These are phyloP conservation scores for Colletotrichum sp. DNA, from an alignment of 2,329 filamentous ascomycete genomes.

Conservation along the genomic window DNA sequence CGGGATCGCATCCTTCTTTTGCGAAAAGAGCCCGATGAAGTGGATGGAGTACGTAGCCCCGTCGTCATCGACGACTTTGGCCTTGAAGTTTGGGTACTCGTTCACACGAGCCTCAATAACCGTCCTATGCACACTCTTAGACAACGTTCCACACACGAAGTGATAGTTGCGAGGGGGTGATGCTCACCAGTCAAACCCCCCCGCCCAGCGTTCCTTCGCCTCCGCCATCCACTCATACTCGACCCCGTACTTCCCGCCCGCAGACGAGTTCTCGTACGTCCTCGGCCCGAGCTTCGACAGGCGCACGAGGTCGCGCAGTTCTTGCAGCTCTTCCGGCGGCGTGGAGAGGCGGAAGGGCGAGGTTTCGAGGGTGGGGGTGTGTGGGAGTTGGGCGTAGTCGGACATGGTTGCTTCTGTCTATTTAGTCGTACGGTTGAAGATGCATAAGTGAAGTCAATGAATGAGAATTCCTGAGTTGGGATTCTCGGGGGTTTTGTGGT, in stretches of 20 bases:
- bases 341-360: neutral
- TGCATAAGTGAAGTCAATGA: too few species aligned
- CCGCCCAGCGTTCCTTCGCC: neutral
- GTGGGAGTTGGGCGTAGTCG: too few species aligned
- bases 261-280: neutral
- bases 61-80: neutral
- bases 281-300: neutral
- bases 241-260: neutral
- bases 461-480: neutral
- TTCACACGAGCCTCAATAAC: neutral
- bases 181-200: neutral
- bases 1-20: neutral
- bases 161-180: too few species aligned
- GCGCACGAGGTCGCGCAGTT: neutral
- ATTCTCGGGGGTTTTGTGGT: fast-evolving
- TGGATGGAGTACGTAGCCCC: neutral
- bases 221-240: neutral
- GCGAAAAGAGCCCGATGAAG: neutral
- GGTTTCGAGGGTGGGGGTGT: neutral
- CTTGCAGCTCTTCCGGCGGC: neutral
- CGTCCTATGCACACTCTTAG: too few species aligned
- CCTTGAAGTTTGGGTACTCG: neutral
- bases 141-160: too few species aligned
- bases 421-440: too few species aligned
- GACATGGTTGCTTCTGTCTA: too few species aligned